phyloP scores from a whole-genome alignment of 2,329 filamentous ascomycete species.

The Sporothrix humicola region DNA sequence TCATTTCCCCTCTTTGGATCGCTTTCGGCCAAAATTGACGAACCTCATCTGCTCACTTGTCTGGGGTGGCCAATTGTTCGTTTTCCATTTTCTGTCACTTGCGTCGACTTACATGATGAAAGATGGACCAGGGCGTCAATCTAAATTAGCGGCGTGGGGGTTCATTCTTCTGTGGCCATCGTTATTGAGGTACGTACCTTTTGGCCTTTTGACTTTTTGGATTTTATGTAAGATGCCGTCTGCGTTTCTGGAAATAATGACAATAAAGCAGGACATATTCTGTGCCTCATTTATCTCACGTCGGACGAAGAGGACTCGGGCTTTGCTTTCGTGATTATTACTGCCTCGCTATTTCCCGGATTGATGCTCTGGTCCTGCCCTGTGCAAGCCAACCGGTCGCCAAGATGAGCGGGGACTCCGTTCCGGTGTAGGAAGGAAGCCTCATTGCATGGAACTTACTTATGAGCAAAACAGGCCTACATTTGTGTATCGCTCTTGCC shows the following conservation, averaged over 20 bases:
- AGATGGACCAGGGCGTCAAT: slow-evolving; percentile 10
- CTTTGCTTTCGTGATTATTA: not conserved
- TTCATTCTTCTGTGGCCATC: not conserved
- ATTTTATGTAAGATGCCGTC: not conserved
- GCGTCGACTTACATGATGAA: slow-evolving; percentile 21
- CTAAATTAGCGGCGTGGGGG: slow-evolving; percentile 32
- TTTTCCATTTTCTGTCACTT: not conserved
- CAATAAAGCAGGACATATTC: not conserved
- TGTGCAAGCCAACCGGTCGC: slow-evolving; percentile 22
- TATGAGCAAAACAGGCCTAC: not conserved
- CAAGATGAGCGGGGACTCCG: slow-evolving; percentile 4
- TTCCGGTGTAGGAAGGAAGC: not conserved
- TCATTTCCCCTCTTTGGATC: slow-evolving; percentile 23
- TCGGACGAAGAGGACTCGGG: slow-evolving; percentile 11
- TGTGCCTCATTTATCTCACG: slow-evolving; percentile 6
- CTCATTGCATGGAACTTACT: too few relatives aligned
- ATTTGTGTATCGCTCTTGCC: not conserved
- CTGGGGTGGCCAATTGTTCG: not conserved
- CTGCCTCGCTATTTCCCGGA: not conserved
- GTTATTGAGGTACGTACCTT: not conserved
- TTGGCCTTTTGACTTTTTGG: not conserved
- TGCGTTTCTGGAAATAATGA: not conserved
- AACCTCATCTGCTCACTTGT: not conserved
- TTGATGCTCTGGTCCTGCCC: not conserved
- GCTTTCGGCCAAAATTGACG: slow-evolving; percentile 19